Evolutionary conservation across 148 eudicot species (phyloP).

Genomic region (Cornus kousa): DNA sequence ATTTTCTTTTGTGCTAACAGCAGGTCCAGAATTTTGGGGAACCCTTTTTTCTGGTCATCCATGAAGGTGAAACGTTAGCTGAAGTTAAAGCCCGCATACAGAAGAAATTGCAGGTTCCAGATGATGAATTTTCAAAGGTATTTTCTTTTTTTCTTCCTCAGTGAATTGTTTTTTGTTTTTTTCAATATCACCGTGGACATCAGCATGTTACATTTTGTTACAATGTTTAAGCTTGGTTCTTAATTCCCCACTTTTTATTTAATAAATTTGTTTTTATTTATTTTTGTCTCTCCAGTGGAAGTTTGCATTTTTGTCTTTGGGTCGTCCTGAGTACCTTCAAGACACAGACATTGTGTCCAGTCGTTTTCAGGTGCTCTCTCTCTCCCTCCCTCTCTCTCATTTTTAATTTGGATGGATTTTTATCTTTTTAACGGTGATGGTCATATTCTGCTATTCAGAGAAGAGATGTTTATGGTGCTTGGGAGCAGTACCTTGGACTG

Average conservation of each 20-base stretch:
- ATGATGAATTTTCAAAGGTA: constrained; percentile 96
- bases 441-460: constrained; percentile 34
- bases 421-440: neutral
- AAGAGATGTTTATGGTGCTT: constrained; percentile 95
- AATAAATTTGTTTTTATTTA: neutral
- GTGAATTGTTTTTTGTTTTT: neutral
- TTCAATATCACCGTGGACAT: neutral
- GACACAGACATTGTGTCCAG: constrained; percentile 77
- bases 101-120: constrained; percentile 76
- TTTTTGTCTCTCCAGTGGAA: constrained; percentile 37
- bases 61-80: constrained; percentile 82
- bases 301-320: constrained; percentile 84
- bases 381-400: constrained; percentile 7
- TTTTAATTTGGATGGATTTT: neutral
- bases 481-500: constrained; percentile 97
- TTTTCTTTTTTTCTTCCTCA: neutral
- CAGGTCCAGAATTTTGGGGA: constrained; percentile 97
- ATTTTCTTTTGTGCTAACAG: constrained; percentile 26
- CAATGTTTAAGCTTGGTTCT: neutral
- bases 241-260: neutral
- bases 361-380: constrained; percentile 76
- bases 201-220: neutral
- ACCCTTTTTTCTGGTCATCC: constrained; percentile 86
- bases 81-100: constrained; percentile 81
- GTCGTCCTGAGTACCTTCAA: constrained; percentile 87